A percentile compares a stretch with the other conserved stretches of the same genome.
Conservation (phyloP, 331 rosid genomes). For the Quercus phellos region DNA sequence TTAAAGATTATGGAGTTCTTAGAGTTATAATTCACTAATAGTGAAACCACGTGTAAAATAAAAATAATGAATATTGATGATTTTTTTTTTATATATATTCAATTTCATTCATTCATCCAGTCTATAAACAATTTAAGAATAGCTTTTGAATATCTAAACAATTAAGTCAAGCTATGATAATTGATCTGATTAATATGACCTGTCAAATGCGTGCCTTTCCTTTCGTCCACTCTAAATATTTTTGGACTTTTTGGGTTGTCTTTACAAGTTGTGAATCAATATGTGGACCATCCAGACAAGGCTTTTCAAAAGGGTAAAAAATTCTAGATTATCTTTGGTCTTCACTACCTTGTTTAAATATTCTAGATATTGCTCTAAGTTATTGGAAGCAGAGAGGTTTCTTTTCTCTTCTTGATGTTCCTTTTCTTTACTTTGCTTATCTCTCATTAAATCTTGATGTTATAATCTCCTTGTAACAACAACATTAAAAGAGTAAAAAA, state of each 20-base stretch:
- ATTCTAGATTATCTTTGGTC: neutral
- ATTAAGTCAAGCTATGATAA: neutral
- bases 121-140: neutral
- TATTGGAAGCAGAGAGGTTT: too few species aligned
- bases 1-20: too few species aligned
- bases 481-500: too few species aligned
- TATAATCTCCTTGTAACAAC: neutral
- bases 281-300: neutral
- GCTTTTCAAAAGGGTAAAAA: neutral
- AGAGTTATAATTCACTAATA: neutral
- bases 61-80: neutral
- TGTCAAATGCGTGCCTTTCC: neutral
- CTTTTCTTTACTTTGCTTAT: neutral
- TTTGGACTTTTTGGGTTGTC: neutral
- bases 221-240: neutral
- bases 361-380: neutral
- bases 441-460: neutral
- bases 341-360: neutral
- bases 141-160: neutral
- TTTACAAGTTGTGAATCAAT: neutral
- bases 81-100: neutral
- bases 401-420: neutral
- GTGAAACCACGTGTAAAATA: neutral
- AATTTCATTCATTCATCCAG: neutral
- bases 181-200: neutral